These are phyloP conservation scores for Herpetomonas samuelpessoai DNA, from an alignment of 208 protist species.

Conservation along the genomic window DNA sequence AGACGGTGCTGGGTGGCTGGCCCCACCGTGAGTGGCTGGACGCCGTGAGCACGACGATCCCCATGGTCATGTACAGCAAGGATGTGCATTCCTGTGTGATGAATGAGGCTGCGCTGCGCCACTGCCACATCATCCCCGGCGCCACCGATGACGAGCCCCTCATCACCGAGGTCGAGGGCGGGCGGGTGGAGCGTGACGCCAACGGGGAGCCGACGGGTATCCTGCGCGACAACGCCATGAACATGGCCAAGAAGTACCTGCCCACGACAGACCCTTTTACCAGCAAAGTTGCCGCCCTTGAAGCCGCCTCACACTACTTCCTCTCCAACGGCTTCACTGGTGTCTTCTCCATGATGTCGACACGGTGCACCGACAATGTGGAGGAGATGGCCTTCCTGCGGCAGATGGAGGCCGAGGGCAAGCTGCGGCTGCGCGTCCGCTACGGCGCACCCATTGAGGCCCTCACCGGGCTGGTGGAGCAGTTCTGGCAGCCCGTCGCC, in stretches of 20 bases:
- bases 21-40: constrained; percentile 60
- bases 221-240: constrained; percentile 57
- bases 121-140: constrained; percentile 40
- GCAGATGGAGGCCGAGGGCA: constrained; percentile 22
- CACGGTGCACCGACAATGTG: constrained; percentile 33
- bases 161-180: constrained; percentile 30
- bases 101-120: constrained; percentile 44
- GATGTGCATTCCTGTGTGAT: constrained; percentile 53
- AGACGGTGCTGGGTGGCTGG: constrained; percentile 45
- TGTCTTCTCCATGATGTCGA: constrained; percentile 53
- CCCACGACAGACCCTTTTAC: constrained; percentile 15
- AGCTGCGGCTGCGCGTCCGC: constrained; percentile 39
- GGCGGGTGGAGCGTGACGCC: constrained; percentile 31
- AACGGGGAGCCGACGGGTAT: constrained; percentile 49
- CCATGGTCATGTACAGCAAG: constrained; percentile 50
- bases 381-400: constrained; percentile 30
- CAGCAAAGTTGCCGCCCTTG: constrained; percentile 14
- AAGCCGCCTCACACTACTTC: constrained; percentile 26
- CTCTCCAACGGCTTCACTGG: constrained; percentile 43
- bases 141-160: constrained; percentile 24
- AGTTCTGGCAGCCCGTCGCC: constrained; percentile 29
- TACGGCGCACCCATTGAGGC: constrained; percentile 31
- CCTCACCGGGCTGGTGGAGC: constrained; percentile 17
- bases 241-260: constrained; percentile 20
- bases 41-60: constrained; percentile 29